phyloP scores from a whole-genome alignment of 2,329 filamentous ascomycete species.

The Harringtonia aguacate region DNA sequence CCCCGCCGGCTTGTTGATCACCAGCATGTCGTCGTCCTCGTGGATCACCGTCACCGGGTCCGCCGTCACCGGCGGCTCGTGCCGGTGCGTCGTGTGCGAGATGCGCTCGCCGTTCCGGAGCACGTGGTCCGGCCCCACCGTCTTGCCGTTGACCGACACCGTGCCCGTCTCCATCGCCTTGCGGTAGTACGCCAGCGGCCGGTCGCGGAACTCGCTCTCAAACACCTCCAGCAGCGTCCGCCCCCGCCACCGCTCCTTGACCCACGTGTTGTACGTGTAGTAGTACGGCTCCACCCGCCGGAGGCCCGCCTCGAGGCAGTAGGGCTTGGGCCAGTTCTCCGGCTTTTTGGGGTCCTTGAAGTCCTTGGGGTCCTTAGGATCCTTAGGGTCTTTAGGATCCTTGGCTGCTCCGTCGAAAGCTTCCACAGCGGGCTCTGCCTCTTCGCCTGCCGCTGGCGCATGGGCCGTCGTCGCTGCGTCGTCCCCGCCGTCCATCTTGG shows the following conservation, averaged over 20 bases:
- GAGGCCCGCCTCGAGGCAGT: constrained; percentile 74
- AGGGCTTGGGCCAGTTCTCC: constrained; percentile 61
- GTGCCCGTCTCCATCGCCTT: constrained; percentile 69
- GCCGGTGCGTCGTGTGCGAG: constrained; percentile 86
- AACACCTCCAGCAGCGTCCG: constrained; percentile 79
- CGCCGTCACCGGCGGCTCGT: constrained; percentile 85
- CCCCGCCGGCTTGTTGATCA: constrained; percentile 93
- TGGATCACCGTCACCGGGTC: constrained; percentile 73
- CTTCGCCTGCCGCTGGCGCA: not conserved
- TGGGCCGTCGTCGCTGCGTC: constrained; percentile 9
- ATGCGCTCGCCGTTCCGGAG: constrained; percentile 86
- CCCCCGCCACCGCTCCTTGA: constrained; percentile 87
- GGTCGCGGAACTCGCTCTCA: constrained; percentile 81
- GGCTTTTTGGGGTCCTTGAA: no score
- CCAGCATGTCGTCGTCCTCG: constrained; percentile 86
- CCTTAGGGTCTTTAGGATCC: no score
- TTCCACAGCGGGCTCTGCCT: not conserved
- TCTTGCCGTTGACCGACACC: constrained; percentile 70
- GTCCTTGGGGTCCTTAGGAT: no score
- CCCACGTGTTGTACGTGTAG: constrained; percentile 89
- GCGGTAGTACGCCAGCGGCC: constrained; percentile 77
- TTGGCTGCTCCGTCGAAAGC: no score
- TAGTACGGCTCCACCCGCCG: constrained; percentile 79
- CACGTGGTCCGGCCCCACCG: constrained; percentile 54
- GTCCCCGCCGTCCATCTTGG: constrained; percentile 1